These are phyloP conservation scores for Nicotiana otophora DNA, from an alignment of 257 asterid species.

Conservation along the genomic window DNA sequence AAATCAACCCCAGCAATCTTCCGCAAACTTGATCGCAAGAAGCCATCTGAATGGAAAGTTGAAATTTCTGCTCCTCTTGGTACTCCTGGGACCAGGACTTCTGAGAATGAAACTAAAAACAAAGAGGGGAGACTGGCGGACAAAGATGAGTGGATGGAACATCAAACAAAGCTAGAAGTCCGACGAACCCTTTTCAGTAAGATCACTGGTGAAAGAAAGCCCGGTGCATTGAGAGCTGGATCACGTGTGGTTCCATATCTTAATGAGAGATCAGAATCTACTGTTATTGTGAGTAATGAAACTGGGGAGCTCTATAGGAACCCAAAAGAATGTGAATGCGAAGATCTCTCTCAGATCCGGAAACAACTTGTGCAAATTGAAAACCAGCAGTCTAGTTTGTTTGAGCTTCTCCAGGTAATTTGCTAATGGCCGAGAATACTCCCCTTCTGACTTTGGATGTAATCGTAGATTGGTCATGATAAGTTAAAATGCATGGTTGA, in stretches of 20 bases:
- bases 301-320: slow-evolving; percentile 32
- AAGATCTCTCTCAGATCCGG: slow-evolving; percentile 62
- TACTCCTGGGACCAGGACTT: slow-evolving; percentile 20
- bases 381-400: slow-evolving; percentile 73
- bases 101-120: slow-evolving; percentile 22
- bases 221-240: slow-evolving; percentile 11
- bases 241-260: slow-evolving; percentile 58
- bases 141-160: slow-evolving; percentile 18
- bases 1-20: slow-evolving; percentile 48
- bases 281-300: slow-evolving; percentile 42
- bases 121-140: slow-evolving; percentile 21
- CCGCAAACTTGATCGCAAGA: slow-evolving; percentile 63
- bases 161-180: slow-evolving; percentile 31
- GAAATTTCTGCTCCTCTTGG: slow-evolving; percentile 25
- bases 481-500: no score
- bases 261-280: slow-evolving; percentile 37
- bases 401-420: slow-evolving; percentile 80
- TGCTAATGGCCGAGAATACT: slow-evolving; percentile 12
- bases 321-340: slow-evolving; percentile 37
- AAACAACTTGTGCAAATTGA: slow-evolving; percentile 89
- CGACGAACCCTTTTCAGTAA: slow-evolving; percentile 56
- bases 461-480: no score
- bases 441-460: background rate
- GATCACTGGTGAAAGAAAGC: slow-evolving; percentile 26
- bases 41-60: slow-evolving; percentile 25